These are phyloP conservation scores for Fusarium equiseti DNA, from an alignment of 2,329 filamentous ascomycete genomes.

Conservation along the genomic window DNA sequence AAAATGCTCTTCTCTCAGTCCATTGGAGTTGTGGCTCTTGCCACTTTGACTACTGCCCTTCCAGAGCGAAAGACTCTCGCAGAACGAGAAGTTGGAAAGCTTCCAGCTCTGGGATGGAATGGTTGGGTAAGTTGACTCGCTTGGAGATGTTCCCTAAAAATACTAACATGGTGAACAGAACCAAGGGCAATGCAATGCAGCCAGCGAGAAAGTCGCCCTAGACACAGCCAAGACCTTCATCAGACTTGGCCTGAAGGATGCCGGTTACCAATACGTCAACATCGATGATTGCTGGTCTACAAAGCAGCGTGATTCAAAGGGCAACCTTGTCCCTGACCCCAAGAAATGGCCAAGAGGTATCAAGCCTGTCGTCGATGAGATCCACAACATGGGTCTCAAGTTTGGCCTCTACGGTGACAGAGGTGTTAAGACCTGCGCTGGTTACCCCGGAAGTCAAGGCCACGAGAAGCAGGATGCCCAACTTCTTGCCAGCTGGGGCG, in stretches of 20 bases:
- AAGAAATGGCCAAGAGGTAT: constrained; percentile 29
- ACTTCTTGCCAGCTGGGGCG: constrained; percentile 26
- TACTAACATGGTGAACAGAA: constrained; percentile 3
- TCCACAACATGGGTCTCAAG: constrained; percentile 28
- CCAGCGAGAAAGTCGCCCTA: constrained; percentile 26
- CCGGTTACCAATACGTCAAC: constrained; percentile 26
- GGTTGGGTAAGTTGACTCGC: constrained; percentile 7
- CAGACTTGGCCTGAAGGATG: constrained; percentile 22
- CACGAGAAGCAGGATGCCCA: constrained; percentile 26
- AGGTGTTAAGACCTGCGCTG: constrained; percentile 23
- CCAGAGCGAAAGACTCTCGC: constrained; percentile 13
- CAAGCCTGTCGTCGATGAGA: constrained; percentile 26
- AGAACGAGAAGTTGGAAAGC: constrained; percentile 18
- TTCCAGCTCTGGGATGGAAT: constrained; percentile 30
- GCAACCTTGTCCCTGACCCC: constrained; percentile 23
- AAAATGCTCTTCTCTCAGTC: constrained; percentile 23
- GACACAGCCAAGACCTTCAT: constrained; percentile 25
- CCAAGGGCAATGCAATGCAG: constrained; percentile 28
- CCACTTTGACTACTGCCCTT: constrained; percentile 6
- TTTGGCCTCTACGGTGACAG: constrained; percentile 24
- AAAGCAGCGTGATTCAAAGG: constrained; percentile 22
- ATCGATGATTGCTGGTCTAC: constrained; percentile 34
- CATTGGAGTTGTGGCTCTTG: constrained; percentile 24
- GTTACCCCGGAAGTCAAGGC: constrained; percentile 24
- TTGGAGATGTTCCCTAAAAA: fast-evolving